Percentiles rank a stretch among this genome's conserved stretches.
phyloP scores from a whole-genome alignment of 2,329 filamentous ascomycete genomes.

The Tetracladium maxilliforme region DNA sequence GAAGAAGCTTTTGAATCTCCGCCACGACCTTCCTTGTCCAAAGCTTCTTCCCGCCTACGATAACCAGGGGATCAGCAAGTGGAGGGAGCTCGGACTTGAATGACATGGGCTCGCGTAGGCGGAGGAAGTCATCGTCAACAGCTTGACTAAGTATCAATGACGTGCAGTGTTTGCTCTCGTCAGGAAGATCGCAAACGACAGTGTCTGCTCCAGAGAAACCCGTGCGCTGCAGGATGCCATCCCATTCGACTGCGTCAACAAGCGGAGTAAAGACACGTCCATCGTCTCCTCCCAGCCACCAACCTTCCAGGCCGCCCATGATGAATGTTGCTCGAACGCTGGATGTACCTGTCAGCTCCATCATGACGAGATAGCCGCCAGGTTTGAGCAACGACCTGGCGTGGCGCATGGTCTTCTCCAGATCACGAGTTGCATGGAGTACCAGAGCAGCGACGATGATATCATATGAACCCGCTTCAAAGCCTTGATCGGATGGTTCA shows the following conservation, averaged over 20 bases:
- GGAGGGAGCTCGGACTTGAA: neutral
- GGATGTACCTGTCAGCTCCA: too few species aligned
- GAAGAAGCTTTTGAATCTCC: neutral
- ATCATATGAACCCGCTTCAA: too few species aligned
- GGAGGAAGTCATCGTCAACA: conserved; percentile 1
- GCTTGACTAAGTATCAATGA: conserved; percentile 3
- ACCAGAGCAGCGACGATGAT: too few species aligned
- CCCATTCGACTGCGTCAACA: conserved; percentile 2
- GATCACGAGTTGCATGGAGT: too few species aligned
- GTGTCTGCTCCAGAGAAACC: conserved; percentile 19
- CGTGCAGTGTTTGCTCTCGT: conserved; percentile 1
- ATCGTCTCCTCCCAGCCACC: conserved; percentile 16
- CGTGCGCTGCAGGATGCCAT: conserved; percentile 11
- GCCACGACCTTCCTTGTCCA: neutral
- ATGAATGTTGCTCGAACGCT: conserved; percentile 1
- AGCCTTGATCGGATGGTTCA: too few species aligned
- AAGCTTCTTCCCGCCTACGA: conserved; percentile 2
- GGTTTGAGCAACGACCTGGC: too few species aligned
- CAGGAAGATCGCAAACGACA: conserved; percentile 3
- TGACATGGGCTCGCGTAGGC: conserved; percentile 1
- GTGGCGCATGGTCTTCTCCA: too few species aligned
- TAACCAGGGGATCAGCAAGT: conserved; percentile 1
- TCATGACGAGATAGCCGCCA: too few species aligned
- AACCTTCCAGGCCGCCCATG: conserved; percentile 12
- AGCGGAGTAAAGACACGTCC: conserved; percentile 7